Evolutionary conservation across 2,329 filamentous ascomycete genomes (phyloP), one percentile per base, ranked within the genome.

Genomic region (Beauveria pseudobassiana): DNA sequence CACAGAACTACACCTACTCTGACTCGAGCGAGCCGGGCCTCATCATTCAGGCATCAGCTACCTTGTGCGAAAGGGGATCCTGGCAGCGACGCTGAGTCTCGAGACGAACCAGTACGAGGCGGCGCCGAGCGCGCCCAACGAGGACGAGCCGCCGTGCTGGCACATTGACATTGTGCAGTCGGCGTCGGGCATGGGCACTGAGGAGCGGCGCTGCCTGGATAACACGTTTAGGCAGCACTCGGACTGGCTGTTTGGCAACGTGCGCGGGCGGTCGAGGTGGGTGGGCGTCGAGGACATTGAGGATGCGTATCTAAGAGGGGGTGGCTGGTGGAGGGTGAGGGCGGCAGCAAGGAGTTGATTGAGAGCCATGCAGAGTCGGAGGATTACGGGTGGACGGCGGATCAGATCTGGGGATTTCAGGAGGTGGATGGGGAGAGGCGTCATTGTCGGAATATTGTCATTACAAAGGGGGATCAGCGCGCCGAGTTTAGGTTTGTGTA

Each of bases 231-330:
- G 88, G 67, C 82, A 84, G 65, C 90, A 93, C 78, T 77, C 77
- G 26, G 91, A 96, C 78, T 87, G 86, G 80, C 83, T 96, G 66
- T 96, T 96, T 72, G 92, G 92, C 63, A 77, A 76, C 61, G 82
- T 95, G 64, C 77, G 78, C 57, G 90, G 88, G 62, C 80, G 79
- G 63, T 84, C 81, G 49, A 75, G 78, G 51, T 86, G 81, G 71
- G 66, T 83, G 63, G 70, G 68, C 12, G 70, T 75, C 22, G 77
- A 74, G 20, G 79, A 81, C 20, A 73, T 85, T 43, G 72, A 77
- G n/a, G 83, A 87, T 68, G 82, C 78, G 5, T 84, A 76, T 62
- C 77, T 87, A 59, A 79, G 78, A 64, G 73, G 79, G 83, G 82
- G 34, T 92, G 88, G 82, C 68, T 84, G 18, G 78, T 81, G 57